Conservation (phyloP, 768 basidiomycete species). For the Nevesoporus exiguus region DNA sequence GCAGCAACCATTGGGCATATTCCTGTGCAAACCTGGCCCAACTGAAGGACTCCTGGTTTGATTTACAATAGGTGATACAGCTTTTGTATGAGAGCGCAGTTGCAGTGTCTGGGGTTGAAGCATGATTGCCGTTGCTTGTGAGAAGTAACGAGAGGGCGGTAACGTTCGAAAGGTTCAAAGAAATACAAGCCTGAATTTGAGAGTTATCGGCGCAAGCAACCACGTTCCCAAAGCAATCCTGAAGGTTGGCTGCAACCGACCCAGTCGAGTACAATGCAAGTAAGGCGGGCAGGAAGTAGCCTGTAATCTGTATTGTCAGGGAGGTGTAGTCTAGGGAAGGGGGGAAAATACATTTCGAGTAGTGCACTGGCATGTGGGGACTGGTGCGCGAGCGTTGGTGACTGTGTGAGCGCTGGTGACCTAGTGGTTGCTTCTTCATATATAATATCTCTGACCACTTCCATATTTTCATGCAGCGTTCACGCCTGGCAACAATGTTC, state of each 20-base stretch:
- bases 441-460: not conserved
- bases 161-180: not conserved
- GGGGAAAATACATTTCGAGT: conserved; percentile 4
- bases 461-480: too few species aligned
- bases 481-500: too few species aligned
- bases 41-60: conserved; percentile 18
- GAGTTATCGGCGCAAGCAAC: not conserved
- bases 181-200: conserved; percentile 1
- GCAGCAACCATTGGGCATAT: conserved; percentile 45
- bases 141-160: conserved; percentile 16
- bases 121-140: conserved; percentile 4
- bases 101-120: not conserved
- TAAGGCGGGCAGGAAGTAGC: not conserved
- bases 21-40: conserved; percentile 32
- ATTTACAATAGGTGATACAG: conserved; percentile 15
- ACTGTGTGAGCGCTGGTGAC: too few species aligned
- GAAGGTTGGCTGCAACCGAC: conserved; percentile 5
- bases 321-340: too few species aligned
- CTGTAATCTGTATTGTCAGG: conserved; percentile 6
- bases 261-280: not conserved
- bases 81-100: conserved; percentile 9
- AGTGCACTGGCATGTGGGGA: conserved; percentile 2
- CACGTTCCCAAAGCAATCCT: conserved; percentile 12
- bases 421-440: not conserved
- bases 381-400: too few species aligned